Evolutionary conservation across 257 asterid genomes (phyloP).

Genomic region (Solanum megistacrolobum): DNA sequence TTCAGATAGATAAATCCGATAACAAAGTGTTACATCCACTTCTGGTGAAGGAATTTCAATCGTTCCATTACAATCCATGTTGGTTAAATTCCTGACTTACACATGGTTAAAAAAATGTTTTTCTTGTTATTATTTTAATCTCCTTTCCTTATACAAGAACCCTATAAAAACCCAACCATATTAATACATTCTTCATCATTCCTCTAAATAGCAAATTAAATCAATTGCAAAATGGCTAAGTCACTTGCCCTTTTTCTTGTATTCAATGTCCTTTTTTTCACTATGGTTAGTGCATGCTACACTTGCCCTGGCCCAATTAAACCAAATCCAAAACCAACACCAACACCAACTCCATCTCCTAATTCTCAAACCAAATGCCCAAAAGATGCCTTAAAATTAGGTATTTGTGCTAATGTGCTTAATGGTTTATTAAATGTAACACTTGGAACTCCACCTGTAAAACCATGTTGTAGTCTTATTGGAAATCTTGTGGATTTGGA

Average conservation of each 20-base stretch:
- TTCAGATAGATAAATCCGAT: neutral
- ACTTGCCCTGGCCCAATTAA: neutral
- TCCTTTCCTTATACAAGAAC: neutral
- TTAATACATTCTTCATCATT: neutral
- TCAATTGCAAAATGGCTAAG: neutral
- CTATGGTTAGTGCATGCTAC: conserved; percentile 24
- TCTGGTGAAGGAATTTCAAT: neutral
- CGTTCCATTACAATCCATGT: neutral
- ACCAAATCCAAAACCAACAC: conserved; percentile 10
- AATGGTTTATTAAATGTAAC: conserved; percentile 18
- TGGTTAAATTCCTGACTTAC: neutral
- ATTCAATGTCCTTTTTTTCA: conserved; percentile 24
- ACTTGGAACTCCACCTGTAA: conserved; percentile 37
- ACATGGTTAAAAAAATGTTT: neutral
- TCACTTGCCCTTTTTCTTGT: conserved; percentile 18
- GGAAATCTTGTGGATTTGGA: conserved; percentile 39
- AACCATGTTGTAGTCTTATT: conserved; percentile 43
- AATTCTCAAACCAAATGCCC: conserved; percentile 8
- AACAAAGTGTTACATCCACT: neutral
- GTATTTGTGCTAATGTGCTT: conserved; percentile 44
- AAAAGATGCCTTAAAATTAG: conserved; percentile 3
- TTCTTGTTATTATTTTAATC: neutral
- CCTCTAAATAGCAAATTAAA: neutral
- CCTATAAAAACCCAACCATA: neutral
- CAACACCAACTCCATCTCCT: neutral